Percentiles rank a stretch among this genome's conserved stretches.
These are phyloP conservation scores for Annona cherimola DNA, from an alignment of 164 flowering plant genomes.

Conservation along the genomic window DNA sequence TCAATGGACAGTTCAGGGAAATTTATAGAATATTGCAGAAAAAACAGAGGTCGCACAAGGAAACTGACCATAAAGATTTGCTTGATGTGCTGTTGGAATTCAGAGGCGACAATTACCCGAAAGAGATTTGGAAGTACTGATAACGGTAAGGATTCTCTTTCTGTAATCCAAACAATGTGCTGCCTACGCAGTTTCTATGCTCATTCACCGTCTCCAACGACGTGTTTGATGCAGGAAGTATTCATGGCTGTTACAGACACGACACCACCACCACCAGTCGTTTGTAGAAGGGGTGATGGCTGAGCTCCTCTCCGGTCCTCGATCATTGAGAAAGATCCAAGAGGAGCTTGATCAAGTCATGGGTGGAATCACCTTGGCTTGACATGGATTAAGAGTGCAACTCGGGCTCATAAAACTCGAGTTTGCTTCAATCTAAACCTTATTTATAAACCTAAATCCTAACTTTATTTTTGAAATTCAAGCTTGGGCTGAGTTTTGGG, in stretches of 20 bases:
- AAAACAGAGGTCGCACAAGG: background rate
- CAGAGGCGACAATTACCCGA: slow-evolving; percentile 13
- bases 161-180: no score
- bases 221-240: slow-evolving; percentile 7
- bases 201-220: background rate
- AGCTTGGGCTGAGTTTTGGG: no score
- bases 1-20: slow-evolving; percentile 11
- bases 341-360: slow-evolving; percentile 25
- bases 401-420: no score
- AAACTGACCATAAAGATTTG: slow-evolving; percentile 8
- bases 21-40: slow-evolving; percentile 11
- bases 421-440: no score
- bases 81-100: slow-evolving; percentile 17
- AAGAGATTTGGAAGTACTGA: slow-evolving; percentile 1
- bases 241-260: slow-evolving; percentile 12
- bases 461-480: no score
- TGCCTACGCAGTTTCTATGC: no score
- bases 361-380: slow-evolving; percentile 3
- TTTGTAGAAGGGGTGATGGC: slow-evolving; percentile 9
- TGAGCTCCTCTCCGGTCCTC: slow-evolving; percentile 11
- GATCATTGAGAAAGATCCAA: slow-evolving; percentile 2
- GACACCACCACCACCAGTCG: slow-evolving; percentile 2
- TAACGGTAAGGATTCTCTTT: slow-evolving; percentile 8
- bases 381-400: no score
- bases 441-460: no score